phyloP scores from a whole-genome alignment of 2,329 filamentous ascomycete species.

The Grosmannia huntii region DNA sequence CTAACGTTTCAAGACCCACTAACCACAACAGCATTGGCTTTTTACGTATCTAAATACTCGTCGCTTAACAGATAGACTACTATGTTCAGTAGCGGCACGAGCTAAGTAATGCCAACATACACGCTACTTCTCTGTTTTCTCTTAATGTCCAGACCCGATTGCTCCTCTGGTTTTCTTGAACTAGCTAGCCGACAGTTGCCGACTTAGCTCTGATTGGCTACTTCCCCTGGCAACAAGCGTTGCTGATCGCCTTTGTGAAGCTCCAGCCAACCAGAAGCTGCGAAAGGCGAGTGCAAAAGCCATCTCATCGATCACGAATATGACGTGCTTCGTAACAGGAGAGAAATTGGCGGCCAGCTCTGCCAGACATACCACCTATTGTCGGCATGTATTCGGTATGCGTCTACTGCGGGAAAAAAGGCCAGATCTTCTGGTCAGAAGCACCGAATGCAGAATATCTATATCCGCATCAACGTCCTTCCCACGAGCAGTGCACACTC shows the following conservation, averaged over 20 bases:
- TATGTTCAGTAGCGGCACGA: too few species aligned
- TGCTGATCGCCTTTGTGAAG: background rate
- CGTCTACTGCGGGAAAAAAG: too few species aligned
- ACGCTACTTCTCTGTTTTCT: too few species aligned
- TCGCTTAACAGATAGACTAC: too few species aligned
- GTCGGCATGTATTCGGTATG: background rate
- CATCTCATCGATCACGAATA: background rate
- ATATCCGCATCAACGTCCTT: background rate
- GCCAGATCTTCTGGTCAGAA: background rate
- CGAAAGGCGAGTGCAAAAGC: background rate
- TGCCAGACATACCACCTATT: background rate
- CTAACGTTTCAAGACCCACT: too few species aligned
- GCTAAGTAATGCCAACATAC: too few species aligned
- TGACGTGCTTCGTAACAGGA: background rate
- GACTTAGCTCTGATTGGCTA: background rate
- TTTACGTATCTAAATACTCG: too few species aligned
- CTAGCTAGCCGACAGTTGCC: background rate
- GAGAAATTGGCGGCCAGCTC: background rate
- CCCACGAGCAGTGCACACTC: background rate
- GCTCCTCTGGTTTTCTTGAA: too few species aligned
- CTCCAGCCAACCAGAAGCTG: background rate
- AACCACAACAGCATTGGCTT: too few species aligned
- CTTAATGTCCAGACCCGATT: too few species aligned
- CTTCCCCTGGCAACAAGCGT: background rate
- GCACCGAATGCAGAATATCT: background rate